A percentile compares a stretch with the other conserved stretches of the same genome.
Conservation (phyloP, 2,329 filamentous ascomycete genomes). For the Mycosphaerella sp. region DNA sequence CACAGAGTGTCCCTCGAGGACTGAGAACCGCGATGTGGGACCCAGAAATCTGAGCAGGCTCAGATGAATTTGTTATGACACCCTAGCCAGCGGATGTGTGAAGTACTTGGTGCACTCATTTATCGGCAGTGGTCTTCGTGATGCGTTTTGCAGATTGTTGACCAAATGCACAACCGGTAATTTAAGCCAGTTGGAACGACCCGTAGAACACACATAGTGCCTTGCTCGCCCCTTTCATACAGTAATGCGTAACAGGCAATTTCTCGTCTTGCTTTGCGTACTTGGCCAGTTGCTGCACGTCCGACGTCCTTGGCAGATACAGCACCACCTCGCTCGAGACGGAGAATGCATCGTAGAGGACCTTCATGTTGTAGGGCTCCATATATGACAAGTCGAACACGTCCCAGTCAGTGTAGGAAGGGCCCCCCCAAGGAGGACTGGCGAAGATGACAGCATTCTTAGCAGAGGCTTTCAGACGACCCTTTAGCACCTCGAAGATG, state of each 20-base stretch:
- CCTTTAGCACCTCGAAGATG: conserved; percentile 67
- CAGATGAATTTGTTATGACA: neutral
- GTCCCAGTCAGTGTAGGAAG: conserved; percentile 56
- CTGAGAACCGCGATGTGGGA: neutral
- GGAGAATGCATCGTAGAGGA: conserved; percentile 58
- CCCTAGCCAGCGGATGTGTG: neutral
- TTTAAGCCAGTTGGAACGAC: conserved; percentile 36
- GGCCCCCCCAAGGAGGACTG: conserved; percentile 69
- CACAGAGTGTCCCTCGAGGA: conserved; percentile 45
- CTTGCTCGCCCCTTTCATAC: conserved; percentile 84
- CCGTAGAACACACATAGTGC: conserved; percentile 57
- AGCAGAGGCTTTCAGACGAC: conserved; percentile 44
- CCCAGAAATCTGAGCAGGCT: neutral
- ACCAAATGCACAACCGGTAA: no score
- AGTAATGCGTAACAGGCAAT: conserved; percentile 79
- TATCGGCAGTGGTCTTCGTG: neutral
- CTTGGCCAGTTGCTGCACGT: conserved; percentile 68
- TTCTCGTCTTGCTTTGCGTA: conserved; percentile 43
- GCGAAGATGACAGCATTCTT: conserved; percentile 59
- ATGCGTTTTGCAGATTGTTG: neutral
- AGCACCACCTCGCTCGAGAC: conserved; percentile 57
- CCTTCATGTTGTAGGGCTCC: conserved; percentile 72
- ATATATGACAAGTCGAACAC: conserved; percentile 81
- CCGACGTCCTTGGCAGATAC: conserved; percentile 79
- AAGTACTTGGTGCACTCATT: no score